Base-by-base conservation (phyloP, 345 rosid species). In the Pistacia integerrima region DNA sequence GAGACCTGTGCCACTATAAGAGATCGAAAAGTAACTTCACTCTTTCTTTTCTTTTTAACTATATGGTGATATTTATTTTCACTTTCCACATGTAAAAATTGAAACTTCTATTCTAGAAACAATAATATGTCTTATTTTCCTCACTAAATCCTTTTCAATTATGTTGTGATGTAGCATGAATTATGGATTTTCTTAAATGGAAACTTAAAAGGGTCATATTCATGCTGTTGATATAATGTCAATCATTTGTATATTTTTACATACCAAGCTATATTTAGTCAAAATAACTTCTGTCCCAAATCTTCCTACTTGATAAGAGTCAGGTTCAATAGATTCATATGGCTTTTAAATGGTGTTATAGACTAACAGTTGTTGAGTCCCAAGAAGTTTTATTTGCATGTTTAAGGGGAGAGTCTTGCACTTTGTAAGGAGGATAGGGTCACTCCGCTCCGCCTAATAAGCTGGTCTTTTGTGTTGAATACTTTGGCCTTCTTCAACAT, bases 1-100 rank as follows among this genome's bases (percentile, higher is more conserved):
- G 89, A 85, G 28, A 73, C 84, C 9, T 78, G 79, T 67, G 66
- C 76, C 46, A 73, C 81, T 69, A 82, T 94, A 76, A 87, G 87
- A 78, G 94, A 88, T 59, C 88, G 97, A 82, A 94, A 86, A 86
- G 97, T 91, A 86, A 85, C 81, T 60, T 25, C 20, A 35, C 17
- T 33, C 57, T 41, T 36, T 54, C 55, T 74, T 52, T 74, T 56
- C 60, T 41, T 41, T 41, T 41, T 7, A 41, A 41, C 8, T 6
- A 41, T 41, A 41, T 41, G 46, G 46, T 7, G 46, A 41, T 41
- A 6, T 41, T 41, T 41, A 6, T 41, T 41, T 41, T 41, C 9
- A 7, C 46, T 41, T 41, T 41, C 10, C 46, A 41, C 46, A 41
- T 41, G 6, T 41, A 7, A 41, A 5, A 41, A 41, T 41, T 41